These are phyloP conservation scores for Capsicum baccatum DNA, from an alignment of 257 asterid genomes.

Conservation along the genomic window DNA sequence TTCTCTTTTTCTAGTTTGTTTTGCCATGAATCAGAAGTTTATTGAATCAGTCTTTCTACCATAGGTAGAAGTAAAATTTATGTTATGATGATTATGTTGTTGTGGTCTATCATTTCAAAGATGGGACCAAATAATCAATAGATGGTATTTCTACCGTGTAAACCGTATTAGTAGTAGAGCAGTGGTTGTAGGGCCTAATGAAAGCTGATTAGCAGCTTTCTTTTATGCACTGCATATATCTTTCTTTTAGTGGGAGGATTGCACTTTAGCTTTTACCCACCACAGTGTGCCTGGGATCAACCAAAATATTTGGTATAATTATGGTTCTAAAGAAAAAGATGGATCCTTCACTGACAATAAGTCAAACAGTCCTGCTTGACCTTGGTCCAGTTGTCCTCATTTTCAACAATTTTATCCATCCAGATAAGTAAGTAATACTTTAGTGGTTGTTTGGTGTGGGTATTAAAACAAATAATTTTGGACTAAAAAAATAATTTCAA, in stretches of 20 bases:
- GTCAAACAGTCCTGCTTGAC: constrained; percentile 30
- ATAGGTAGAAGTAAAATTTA: no score
- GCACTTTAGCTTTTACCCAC: constrained; percentile 14
- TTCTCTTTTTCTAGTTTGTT: no score
- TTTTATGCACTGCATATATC: background rate
- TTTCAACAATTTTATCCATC: background rate
- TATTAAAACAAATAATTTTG: no score
- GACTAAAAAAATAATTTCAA: no score
- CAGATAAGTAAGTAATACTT: no score
- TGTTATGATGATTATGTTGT: no score
- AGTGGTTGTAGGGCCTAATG: background rate
- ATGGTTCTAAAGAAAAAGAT: constrained; percentile 1
- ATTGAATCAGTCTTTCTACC: no score
- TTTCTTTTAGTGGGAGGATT: background rate
- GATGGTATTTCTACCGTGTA: background rate
- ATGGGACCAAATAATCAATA: background rate
- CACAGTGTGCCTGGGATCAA: constrained; percentile 29
- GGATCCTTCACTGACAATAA: constrained; percentile 19
- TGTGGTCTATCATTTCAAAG: background rate
- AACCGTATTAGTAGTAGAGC: background rate
- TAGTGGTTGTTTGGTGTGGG: no score
- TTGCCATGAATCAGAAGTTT: no score
- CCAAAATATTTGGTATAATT: constrained; percentile 21
- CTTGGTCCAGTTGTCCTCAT: background rate
- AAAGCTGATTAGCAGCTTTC: constrained; percentile 6